Conservation (phyloP, 108 stramenopile species). For the Schizochytrium sp. region DNA sequence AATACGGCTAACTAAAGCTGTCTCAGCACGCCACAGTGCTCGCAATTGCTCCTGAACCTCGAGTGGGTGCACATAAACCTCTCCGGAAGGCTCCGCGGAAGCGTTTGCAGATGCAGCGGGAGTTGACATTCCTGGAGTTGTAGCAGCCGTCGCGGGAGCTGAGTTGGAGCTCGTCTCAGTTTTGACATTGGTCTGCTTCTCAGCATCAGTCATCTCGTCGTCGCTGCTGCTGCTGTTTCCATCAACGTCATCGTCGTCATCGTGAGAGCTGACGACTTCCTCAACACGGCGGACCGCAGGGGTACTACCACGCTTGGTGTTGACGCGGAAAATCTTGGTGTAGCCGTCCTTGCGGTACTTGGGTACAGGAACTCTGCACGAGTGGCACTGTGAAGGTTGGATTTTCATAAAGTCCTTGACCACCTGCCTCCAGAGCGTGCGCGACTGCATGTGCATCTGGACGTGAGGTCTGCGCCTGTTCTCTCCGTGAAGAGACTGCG, state of each 20-base stretch:
- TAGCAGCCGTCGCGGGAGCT: conserved; percentile 64
- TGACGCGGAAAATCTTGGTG: conserved; percentile 91
- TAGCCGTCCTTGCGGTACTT: conserved; percentile 91
- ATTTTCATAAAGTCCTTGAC: conserved; percentile 82
- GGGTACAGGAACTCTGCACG: conserved; percentile 88
- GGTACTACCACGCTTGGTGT: conserved; percentile 66
- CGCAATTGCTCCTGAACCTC: conserved; percentile 92
- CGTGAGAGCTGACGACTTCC: conserved; percentile 68
- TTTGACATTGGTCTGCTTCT: conserved; percentile 62
- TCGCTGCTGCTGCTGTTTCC: conserved; percentile 58
- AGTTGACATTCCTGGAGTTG: not conserved
- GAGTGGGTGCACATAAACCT: conserved; percentile 87
- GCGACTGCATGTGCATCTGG: conserved; percentile 77
- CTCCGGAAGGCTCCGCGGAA: not conserved
- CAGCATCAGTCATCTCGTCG: conserved; percentile 14
- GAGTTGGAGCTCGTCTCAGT: conserved; percentile 15
- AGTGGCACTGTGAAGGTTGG: conserved; percentile 80
- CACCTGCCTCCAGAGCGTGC: conserved; percentile 74
- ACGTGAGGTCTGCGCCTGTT: conserved; percentile 65
- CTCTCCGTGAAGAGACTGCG: not conserved
- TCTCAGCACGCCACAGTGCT: conserved; percentile 86
- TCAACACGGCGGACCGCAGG: conserved; percentile 64
- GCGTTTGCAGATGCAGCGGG: conserved; percentile 55
- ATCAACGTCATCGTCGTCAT: conserved; percentile 47
- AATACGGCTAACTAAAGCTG: conserved; percentile 77